Evolutionary conservation across 768 basidiomycete species (phyloP).

Genomic region (Termitomyces titanicus): DNA sequence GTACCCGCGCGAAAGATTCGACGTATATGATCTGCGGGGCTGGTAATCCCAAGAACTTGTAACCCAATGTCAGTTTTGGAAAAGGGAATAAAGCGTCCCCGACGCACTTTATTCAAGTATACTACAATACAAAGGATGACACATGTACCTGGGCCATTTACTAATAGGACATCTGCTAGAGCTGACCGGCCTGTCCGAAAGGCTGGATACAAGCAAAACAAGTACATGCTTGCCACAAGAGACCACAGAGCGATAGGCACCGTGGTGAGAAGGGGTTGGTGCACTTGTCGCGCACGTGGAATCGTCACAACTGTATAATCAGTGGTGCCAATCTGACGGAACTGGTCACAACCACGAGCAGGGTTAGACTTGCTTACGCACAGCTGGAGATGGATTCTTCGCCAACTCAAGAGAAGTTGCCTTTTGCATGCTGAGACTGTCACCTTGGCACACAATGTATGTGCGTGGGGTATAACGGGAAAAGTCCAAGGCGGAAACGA

Average conservation of each 20-base stretch:
- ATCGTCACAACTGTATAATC: slow-evolving; percentile 58
- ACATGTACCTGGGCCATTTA: slow-evolving; percentile 97
- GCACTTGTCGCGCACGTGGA: slow-evolving; percentile 86
- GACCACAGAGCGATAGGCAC: slow-evolving; percentile 63
- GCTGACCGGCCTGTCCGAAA: slow-evolving; percentile 16
- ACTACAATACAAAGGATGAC: slow-evolving; percentile 71
- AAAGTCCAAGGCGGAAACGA: slow-evolving; percentile 73
- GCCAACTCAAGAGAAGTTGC: slow-evolving; percentile 58
- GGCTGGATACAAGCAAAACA: slow-evolving; percentile 54
- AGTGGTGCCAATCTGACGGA: slow-evolving; percentile 3
- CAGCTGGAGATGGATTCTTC: slow-evolving; percentile 8
- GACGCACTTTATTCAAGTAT: slow-evolving; percentile 67
- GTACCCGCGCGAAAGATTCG: slow-evolving; percentile 91
- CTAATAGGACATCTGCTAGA: slow-evolving; percentile 73
- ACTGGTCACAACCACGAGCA: neutral
- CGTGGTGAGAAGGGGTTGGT: slow-evolving; percentile 72
- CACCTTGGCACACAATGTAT: slow-evolving; percentile 83
- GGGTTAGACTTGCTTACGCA: neutral
- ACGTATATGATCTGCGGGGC: slow-evolving; percentile 80
- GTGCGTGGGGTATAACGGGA: slow-evolving; percentile 69
- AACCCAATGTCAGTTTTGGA: slow-evolving; percentile 9
- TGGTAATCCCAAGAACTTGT: slow-evolving; percentile 70
- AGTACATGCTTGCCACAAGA: slow-evolving; percentile 56
- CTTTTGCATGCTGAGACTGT: slow-evolving; percentile 72
- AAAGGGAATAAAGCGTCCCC: neutral